Evolutionary conservation across 1,139 yeast species (phyloP).

Genomic region (Yamadazyma friedrichii): DNA sequence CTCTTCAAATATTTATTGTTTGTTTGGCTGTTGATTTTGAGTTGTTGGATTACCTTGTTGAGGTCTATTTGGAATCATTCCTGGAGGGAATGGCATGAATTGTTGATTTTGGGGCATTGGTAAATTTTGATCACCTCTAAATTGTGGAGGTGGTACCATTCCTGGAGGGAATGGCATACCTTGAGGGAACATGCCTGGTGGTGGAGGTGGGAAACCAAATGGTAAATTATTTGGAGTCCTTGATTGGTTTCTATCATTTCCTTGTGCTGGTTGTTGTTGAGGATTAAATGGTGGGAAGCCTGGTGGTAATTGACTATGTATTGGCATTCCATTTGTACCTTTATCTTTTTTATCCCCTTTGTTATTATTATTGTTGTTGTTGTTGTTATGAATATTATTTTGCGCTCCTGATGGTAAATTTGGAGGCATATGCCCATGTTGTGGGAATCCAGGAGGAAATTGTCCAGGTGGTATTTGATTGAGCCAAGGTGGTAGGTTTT

Average conservation of each 20-base stretch:
- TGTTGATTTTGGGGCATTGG: conserved; percentile 6
- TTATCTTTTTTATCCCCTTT: not conserved
- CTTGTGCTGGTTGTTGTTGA: not conserved
- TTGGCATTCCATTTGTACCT: conserved; percentile 8
- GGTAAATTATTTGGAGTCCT: not conserved
- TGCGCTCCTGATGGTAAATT: not conserved
- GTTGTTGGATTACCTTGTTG: conserved; percentile 14
- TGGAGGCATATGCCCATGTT: conserved; percentile 10
- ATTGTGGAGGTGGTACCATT: conserved; percentile 21
- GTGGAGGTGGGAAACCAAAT: conserved; percentile 19
- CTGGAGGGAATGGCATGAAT: conserved; percentile 15
- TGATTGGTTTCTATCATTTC: conserved; percentile 3
- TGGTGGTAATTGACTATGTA: conserved; percentile 10
- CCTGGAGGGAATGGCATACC: conserved; percentile 21
- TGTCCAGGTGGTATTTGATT: conserved; percentile 9
- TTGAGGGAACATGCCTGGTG: conserved; percentile 34
- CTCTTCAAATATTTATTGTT: not conserved
- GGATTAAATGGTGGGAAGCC: conserved; percentile 8
- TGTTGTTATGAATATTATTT: not conserved
- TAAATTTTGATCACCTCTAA: conserved; percentile 23
- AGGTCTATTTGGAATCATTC: conserved; percentile 10
- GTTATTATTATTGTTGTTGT: not conserved
- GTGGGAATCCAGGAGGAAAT: conserved; percentile 6
- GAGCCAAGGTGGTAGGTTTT: conserved; percentile 8
- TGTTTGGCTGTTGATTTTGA: not conserved